Evolutionary conservation across 2,329 filamentous ascomycete species (phyloP).

Genomic region (Paecilomyces sp.): DNA sequence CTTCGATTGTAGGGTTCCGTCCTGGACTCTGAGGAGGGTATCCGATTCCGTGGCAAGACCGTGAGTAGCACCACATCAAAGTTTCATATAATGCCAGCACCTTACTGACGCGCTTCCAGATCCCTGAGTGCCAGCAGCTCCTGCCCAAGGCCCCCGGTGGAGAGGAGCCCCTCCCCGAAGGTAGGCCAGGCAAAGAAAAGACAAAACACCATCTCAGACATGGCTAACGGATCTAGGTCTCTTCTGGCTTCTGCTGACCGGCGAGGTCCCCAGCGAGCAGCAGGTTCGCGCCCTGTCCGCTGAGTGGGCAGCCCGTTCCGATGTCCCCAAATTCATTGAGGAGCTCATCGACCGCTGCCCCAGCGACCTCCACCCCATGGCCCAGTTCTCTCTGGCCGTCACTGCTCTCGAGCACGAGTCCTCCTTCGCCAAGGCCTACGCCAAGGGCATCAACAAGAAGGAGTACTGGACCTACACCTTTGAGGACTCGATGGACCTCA

Average conservation of each 20-base stretch:
- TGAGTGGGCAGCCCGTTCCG: conserved; percentile 96
- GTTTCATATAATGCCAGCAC: not conserved
- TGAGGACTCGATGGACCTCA: conserved; percentile 99
- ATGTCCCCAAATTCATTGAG: conserved; percentile 95
- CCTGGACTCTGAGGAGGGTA: conserved; percentile 96
- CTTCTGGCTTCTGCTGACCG: conserved; percentile 98
- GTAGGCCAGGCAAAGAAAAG: conserved; percentile 33
- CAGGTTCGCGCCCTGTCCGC: conserved; percentile 97
- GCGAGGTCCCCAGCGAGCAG: conserved; percentile 94
- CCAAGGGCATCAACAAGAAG: conserved; percentile 98
- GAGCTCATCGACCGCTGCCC: conserved; percentile 99
- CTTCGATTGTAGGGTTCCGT: conserved; percentile 62
- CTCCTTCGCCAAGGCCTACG: conserved; percentile 95
- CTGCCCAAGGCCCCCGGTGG: conserved; percentile 96
- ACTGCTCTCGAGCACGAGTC: conserved; percentile 98
- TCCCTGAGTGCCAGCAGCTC: conserved; percentile 95
- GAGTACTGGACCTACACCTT: conserved; percentile 99
- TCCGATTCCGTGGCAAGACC: conserved; percentile 98
- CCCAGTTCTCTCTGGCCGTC: conserved; percentile 96
- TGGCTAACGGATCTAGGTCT: conserved; percentile 54
- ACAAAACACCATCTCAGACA: not conserved
- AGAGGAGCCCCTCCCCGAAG: conserved; percentile 94
- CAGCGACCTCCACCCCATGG: conserved; percentile 98
- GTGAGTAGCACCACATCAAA: conserved; percentile 31
- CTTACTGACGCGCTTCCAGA: conserved; percentile 41